Evolutionary conservation across 1,284 basidiomycete genomes (phyloP).

Genomic region (Malassezia dermatis): DNA sequence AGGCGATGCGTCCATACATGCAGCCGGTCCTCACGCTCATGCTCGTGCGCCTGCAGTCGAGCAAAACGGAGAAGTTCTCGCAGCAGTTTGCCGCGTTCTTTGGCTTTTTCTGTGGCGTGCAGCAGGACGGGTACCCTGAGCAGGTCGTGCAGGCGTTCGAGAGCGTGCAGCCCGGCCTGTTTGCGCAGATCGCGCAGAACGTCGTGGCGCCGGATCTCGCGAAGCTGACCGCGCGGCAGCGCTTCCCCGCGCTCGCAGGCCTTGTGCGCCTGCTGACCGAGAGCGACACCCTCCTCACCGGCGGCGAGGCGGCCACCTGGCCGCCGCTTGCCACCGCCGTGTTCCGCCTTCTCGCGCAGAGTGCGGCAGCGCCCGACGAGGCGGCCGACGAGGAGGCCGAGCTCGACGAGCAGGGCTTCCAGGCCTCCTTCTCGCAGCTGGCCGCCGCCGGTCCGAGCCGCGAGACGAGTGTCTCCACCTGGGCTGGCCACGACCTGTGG

Average conservation of each 20-base stretch:
- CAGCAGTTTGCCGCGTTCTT: constrained; percentile 74
- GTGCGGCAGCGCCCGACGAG: constrained; percentile 52
- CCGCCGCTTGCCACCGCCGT: constrained; percentile 51
- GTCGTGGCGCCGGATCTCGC: constrained; percentile 72
- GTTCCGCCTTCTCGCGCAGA: constrained; percentile 58
- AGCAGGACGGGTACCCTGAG: constrained; percentile 65
- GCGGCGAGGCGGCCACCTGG: constrained; percentile 51
- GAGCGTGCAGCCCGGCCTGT: constrained; percentile 72
- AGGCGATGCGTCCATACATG: constrained; percentile 62
- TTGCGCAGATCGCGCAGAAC: constrained; percentile 67
- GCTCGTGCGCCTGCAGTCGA: constrained; percentile 71
- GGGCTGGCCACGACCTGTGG: constrained; percentile 49
- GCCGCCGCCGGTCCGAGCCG: constrained; percentile 58
- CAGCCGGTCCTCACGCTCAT: constrained; percentile 69
- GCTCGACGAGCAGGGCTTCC: constrained; percentile 82
- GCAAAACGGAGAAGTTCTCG: constrained; percentile 79
- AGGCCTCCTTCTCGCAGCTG: constrained; percentile 79
- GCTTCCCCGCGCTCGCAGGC: constrained; percentile 76
- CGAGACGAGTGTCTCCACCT: constrained; percentile 34
- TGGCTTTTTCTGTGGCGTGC: constrained; percentile 63
- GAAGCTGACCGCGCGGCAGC: constrained; percentile 67
- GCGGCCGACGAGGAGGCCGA: constrained; percentile 64
- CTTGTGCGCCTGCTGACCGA: constrained; percentile 67
- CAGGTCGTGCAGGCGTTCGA: constrained; percentile 68
- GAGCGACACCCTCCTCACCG: constrained; percentile 57